Conservation (phyloP, 2,329 filamentous ascomycete species). For the Hypoxylon sp. region DNA sequence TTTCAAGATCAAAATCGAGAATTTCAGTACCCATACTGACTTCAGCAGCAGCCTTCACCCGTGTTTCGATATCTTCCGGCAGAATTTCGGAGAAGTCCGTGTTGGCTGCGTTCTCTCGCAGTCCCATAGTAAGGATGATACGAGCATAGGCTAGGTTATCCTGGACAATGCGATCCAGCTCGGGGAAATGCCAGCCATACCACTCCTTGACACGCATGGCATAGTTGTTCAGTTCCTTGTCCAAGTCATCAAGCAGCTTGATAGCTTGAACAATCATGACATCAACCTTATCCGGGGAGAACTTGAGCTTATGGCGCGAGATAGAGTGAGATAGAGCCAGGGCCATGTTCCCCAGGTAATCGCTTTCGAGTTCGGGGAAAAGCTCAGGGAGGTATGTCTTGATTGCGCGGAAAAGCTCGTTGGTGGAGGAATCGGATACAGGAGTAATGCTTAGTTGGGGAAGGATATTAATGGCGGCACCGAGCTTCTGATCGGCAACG, state of each 20-base stretch:
- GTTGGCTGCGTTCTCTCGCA: constrained; percentile 81
- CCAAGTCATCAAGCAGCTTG: constrained; percentile 90
- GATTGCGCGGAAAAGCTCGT: constrained; percentile 94
- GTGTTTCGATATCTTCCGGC: constrained; percentile 92
- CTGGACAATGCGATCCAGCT: constrained; percentile 96
- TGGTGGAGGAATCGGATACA: constrained; percentile 82
- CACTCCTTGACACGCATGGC: constrained; percentile 99
- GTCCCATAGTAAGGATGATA: constrained; percentile 88
- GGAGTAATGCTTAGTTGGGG: constrained; percentile 87
- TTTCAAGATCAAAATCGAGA: constrained; percentile 88
- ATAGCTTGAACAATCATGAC: constrained; percentile 99
- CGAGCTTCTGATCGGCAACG: constrained; percentile 92
- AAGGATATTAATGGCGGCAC: constrained; percentile 91
- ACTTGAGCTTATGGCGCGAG: constrained; percentile 97
- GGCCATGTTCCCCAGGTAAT: constrained; percentile 93
- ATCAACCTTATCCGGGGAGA: constrained; percentile 98
- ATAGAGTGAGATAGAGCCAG: constrained; percentile 97
- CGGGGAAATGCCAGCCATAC: constrained; percentile 99
- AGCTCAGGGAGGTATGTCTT: constrained; percentile 90
- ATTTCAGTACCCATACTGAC: constrained; percentile 99
- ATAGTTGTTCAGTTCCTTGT: constrained; percentile 99
- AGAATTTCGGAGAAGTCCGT: constrained; percentile 89
- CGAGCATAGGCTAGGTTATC: constrained; percentile 96
- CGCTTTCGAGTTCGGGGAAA: constrained; percentile 85
- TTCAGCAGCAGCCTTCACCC: constrained; percentile 93